Base-by-base conservation (phyloP, 164 flowering plant species). In the Litsea cubeba region DNA sequence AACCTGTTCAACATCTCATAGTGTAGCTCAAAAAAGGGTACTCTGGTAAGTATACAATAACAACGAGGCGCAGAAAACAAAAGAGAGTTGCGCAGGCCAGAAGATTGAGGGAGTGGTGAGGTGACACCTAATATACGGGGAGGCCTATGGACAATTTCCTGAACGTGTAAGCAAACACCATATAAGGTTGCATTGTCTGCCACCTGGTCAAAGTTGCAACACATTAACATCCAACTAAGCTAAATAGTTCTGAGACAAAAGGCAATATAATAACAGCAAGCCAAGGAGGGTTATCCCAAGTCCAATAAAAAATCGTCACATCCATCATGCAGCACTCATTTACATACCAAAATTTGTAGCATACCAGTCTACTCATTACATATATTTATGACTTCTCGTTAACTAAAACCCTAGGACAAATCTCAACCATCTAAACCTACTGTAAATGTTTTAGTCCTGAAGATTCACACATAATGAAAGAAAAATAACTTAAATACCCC, bases 31-130 rank as follows among this genome's bases (percentile, higher is more conserved):
- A 95, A 95, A 79, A 95, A 93, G 73, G 99, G 99, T 79, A 90
- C 87, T 82, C 88, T 91, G 8, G 99, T 90, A 50, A 95, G 86
- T 75, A 95, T 15, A 76, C 99, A 95, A 74, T 93, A 95, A 81
- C 99, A 95, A 67, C 99, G 96, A 81, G 96, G 97, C 40, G 99
- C 99, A 74, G 97, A 85, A 75, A 90, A 91, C 85, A 95, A 82
- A 86, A 88, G 91, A 35, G 87, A 88, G 79, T 87, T 83, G 78
- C 81, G 58, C 71, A 85, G 79, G 64, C 83, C 76, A 75, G 87
- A 76, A 73, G 89, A 79, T 50, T 67, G 87, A 63, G 84, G 77
- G 76, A 84, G 75, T 60, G 96, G 87, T 54, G 97, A 86, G 30
- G 84, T 71, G 69, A 62, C 69, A 74, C 95, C 92, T 75, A 81